Evolutionary conservation across 495 filamentous ascomycete genomes (phyloP).

Genomic region (Tricharina praecox): DNA sequence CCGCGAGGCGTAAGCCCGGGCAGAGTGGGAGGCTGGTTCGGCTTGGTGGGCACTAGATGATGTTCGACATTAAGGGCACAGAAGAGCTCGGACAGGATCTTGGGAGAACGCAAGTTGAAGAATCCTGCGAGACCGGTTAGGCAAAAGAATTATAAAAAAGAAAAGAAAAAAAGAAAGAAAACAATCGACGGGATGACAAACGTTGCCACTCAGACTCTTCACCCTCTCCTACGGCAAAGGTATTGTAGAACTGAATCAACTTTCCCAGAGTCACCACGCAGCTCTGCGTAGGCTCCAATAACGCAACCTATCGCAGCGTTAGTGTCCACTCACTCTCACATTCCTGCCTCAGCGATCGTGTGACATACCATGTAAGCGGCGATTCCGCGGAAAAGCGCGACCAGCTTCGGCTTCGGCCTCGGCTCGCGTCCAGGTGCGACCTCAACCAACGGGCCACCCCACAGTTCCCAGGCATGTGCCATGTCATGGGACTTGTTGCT

Average conservation of each 20-base stretch:
- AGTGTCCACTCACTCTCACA: slow-evolving; percentile 7
- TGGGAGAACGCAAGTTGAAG: slow-evolving; percentile 30
- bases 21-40: slow-evolving; percentile 44
- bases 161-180: slow-evolving; percentile 24
- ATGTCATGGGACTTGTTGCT: slow-evolving; percentile 13
- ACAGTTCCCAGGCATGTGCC: slow-evolving; percentile 12
- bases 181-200: slow-evolving; percentile 28
- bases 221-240: slow-evolving; percentile 36
- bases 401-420: slow-evolving; percentile 45
- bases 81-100: slow-evolving; percentile 49
- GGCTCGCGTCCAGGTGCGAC: slow-evolving; percentile 14
- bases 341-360: too few relatives aligned
- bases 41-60: slow-evolving; percentile 53
- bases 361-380: slow-evolving; percentile 58
- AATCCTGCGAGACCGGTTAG: slow-evolving; percentile 27
- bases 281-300: slow-evolving; percentile 53
- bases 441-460: slow-evolving; percentile 21
- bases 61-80: slow-evolving; percentile 62
- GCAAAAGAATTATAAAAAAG: too few relatives aligned
- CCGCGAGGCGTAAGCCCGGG: slow-evolving; percentile 66
- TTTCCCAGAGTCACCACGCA: slow-evolving; percentile 71
- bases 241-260: slow-evolving; percentile 60
- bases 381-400: slow-evolving; percentile 57
- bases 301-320: slow-evolving; percentile 46
- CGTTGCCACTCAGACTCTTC: slow-evolving; percentile 54